Conservation (phyloP, 306 rosid species). For the Vigna reflexopilosa region DNA sequence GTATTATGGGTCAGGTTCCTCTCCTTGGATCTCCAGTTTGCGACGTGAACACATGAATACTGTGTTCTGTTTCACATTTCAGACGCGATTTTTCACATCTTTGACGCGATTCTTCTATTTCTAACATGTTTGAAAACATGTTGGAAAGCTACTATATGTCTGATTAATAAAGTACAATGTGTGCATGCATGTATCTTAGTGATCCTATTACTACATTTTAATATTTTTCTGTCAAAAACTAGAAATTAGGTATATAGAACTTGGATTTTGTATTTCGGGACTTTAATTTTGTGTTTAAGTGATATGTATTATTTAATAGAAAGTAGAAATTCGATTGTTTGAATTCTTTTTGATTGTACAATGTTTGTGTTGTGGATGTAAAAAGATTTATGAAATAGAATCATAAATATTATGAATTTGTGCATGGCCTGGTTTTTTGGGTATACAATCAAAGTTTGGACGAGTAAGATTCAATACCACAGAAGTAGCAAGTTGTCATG, state of each 20-base stretch:
- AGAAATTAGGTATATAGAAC: not conserved
- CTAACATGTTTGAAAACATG: not conserved
- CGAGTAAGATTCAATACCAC: constrained; percentile 23
- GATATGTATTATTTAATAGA: not conserved
- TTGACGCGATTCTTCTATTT: not conserved
- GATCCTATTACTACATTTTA: not conserved
- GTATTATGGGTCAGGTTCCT: constrained; percentile 79
- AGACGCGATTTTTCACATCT: too few species aligned
- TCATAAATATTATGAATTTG: not conserved
- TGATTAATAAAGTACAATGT: constrained; percentile 9
- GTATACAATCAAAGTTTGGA: constrained; percentile 20
- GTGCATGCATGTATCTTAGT: constrained; percentile 9
- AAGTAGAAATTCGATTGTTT: constrained; percentile 2
- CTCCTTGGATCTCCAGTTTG: constrained; percentile 70
- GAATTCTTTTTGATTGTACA: constrained; percentile 9
- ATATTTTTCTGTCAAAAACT: not conserved
- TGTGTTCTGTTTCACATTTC: too few species aligned
- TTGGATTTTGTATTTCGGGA: not conserved
- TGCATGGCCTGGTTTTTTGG: not conserved
- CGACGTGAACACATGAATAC: constrained; percentile 61
- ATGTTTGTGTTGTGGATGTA: not conserved
- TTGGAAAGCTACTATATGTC: not conserved
- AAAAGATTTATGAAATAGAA: not conserved
- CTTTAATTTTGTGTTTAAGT: not conserved
- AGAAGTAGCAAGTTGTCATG: not conserved